phyloP scores from a whole-genome alignment of 2,329 filamentous ascomycete genomes.

The Aspergillus alliaceus region DNA sequence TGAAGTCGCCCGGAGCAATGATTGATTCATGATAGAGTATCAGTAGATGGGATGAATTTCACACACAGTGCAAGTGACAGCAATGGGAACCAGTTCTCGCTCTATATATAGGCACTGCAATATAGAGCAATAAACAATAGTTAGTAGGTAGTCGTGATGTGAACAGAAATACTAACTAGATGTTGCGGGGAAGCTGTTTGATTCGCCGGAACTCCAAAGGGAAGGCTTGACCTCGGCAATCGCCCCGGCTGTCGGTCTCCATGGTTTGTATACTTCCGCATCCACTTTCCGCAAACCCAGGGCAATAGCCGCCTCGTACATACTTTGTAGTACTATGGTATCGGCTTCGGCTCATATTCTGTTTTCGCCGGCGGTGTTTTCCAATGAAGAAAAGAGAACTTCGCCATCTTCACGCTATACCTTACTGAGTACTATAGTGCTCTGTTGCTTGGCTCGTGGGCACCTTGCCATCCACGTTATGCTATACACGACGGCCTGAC shows the following conservation, averaged over 20 bases:
- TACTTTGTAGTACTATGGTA: too few species aligned
- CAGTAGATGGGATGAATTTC: too few species aligned
- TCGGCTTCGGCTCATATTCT: not conserved
- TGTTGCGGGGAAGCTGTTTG: constrained; percentile 9
- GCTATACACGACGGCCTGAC: not conserved
- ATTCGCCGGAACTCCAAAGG: not conserved
- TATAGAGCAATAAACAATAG: too few species aligned
- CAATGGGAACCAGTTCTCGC: not conserved
- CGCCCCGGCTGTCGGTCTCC: constrained; percentile 6
- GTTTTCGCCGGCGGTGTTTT: not conserved
- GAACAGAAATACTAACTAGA: constrained; percentile 8
- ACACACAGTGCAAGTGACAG: too few species aligned
- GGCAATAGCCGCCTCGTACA: too few species aligned
- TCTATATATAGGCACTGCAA: not conserved
- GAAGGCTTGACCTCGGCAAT: constrained; percentile 28
- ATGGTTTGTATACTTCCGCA: not conserved
- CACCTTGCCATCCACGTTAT: not conserved
- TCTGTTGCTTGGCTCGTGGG: not conserved
- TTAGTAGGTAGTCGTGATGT: too few species aligned
- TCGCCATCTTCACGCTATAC: not conserved
- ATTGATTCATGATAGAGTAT: constrained; percentile 28
- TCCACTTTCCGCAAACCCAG: not conserved
- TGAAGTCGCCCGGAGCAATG: constrained; percentile 31
- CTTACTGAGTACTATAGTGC: too few species aligned
- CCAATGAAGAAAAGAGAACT: constrained; percentile 2